Evolutionary conservation across 352 stramenopile genomes (phyloP).

Genomic region (Phytophthora chlamydospora): DNA sequence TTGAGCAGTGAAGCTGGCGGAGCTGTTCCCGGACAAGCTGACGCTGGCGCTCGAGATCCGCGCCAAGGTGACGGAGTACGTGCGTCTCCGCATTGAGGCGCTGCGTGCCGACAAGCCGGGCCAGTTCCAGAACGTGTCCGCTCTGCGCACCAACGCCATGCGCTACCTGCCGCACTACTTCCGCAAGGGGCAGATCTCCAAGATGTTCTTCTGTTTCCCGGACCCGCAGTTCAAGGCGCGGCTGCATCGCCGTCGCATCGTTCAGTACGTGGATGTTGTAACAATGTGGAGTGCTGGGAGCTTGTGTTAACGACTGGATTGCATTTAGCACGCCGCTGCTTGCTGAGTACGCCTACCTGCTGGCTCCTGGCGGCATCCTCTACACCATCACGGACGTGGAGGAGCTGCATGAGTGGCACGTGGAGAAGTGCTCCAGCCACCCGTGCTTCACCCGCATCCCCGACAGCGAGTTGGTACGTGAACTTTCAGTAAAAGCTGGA

Average conservation of each 20-base stretch:
- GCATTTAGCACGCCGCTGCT: constrained; percentile 87
- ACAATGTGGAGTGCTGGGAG: background rate
- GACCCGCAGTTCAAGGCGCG: constrained; percentile 99
- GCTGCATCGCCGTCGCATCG: constrained; percentile 95
- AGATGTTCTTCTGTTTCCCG: constrained; percentile 99
- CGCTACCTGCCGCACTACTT: constrained; percentile 90
- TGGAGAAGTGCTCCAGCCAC: constrained; percentile 94
- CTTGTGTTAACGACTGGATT: constrained; percentile 1
- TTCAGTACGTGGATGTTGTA: constrained; percentile 60
- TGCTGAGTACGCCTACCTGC: constrained; percentile 97
- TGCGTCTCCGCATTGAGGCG: constrained; percentile 91
- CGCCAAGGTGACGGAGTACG: constrained; percentile 94
- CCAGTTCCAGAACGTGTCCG: constrained; percentile 95
- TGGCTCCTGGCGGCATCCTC: constrained; percentile 91
- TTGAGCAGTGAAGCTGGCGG: constrained; percentile 86
- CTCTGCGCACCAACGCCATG: constrained; percentile 97
- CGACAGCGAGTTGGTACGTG: constrained; percentile 82
- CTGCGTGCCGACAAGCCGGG: constrained; percentile 77
- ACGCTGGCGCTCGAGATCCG: constrained; percentile 98
- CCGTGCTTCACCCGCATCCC: constrained; percentile 93
- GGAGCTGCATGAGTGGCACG: constrained; percentile 98
- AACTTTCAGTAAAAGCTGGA: background rate
- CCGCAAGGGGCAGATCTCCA: constrained; percentile 89
- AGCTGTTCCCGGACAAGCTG: constrained; percentile 92
- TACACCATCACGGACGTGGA: constrained; percentile 99